phyloP scores from a whole-genome alignment of 164 flowering plant genomes.

The Umbellularia californica region DNA sequence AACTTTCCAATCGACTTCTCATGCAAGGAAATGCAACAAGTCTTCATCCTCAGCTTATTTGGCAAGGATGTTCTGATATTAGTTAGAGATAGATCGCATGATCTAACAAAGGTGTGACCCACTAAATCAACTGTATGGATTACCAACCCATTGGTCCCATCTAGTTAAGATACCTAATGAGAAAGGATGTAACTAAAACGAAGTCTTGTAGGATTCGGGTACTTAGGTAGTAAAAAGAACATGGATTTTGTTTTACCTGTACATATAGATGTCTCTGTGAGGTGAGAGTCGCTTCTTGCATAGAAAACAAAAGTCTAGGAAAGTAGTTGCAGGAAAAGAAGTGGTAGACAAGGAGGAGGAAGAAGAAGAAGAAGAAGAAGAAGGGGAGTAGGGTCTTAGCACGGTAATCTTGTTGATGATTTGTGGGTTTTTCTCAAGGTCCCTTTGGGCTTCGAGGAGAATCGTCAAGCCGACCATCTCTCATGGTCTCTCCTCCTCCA shows the following conservation, averaged over 20 bases:
- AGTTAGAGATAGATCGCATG: too few relatives aligned
- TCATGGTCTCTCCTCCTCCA: conserved; percentile 9
- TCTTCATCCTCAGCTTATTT: too few relatives aligned
- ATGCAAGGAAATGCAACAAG: too few relatives aligned
- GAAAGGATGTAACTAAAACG: neutral
- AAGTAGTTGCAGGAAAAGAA: conserved; percentile 16
- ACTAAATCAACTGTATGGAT: too few relatives aligned
- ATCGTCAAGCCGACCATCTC: conserved; percentile 67
- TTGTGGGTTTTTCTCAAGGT: conserved; percentile 1
- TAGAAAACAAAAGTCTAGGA: conserved; percentile 54
- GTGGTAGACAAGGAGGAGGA: neutral
- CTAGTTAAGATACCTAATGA: too few relatives aligned
- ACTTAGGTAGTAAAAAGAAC: too few relatives aligned
- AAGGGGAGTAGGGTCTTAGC: neutral
- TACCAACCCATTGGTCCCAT: too few relatives aligned
- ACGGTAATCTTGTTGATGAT: conserved; percentile 4
- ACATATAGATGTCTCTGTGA: conserved; percentile 70
- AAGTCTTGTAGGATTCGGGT: neutral
- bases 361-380: neutral
- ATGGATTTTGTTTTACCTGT: conserved; percentile 36
- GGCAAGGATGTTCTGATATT: too few relatives aligned
- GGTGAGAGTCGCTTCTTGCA: conserved; percentile 56
- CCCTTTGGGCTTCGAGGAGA: conserved; percentile 34
- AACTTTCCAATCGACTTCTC: too few relatives aligned
- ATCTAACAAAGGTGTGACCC: too few relatives aligned